Conservation (phyloP, 495 filamentous ascomycete species). For the Terfezia claveryi region DNA sequence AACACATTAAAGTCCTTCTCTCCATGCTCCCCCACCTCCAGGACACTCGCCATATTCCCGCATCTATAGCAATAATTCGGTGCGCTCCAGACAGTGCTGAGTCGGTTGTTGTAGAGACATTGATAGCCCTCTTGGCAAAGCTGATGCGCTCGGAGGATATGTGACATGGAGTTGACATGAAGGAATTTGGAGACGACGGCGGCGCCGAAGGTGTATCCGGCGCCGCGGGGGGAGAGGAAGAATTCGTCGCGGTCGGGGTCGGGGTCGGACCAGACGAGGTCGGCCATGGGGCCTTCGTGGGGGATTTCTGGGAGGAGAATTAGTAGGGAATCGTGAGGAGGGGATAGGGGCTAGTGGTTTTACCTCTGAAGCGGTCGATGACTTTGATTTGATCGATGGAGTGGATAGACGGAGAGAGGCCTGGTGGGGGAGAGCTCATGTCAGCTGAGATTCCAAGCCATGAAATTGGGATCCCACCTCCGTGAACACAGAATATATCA, state of each 20-base stretch:
- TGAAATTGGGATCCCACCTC: too few relatives aligned
- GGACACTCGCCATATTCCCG: constrained; percentile 88
- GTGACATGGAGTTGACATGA: constrained; percentile 86
- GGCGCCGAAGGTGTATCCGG: constrained; percentile 90
- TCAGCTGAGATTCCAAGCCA: neutral
- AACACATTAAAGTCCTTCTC: constrained; percentile 94
- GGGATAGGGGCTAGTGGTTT: too few relatives aligned
- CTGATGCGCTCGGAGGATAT: constrained; percentile 91
- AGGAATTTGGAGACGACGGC: constrained; percentile 96
- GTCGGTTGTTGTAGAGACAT: constrained; percentile 76
- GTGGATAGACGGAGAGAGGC: constrained; percentile 86
- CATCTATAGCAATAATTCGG: constrained; percentile 95
- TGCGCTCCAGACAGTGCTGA: constrained; percentile 94
- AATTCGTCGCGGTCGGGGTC: constrained; percentile 93
- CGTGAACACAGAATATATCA: constrained; percentile 96
- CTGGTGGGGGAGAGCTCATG: constrained; percentile 16
- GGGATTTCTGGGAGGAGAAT: constrained; percentile 44
- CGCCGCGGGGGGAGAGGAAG: constrained; percentile 74
- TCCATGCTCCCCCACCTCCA: constrained; percentile 81
- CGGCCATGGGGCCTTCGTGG: constrained; percentile 98
- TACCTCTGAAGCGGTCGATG: constrained; percentile 75
- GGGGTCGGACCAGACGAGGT: constrained; percentile 93
- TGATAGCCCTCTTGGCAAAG: constrained; percentile 95
- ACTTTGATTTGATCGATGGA: constrained; percentile 99
- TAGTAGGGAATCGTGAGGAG: too few relatives aligned